phyloP scores from a whole-genome alignment of 495 filamentous ascomycete species.

The Trypethelium eluteriae region DNA sequence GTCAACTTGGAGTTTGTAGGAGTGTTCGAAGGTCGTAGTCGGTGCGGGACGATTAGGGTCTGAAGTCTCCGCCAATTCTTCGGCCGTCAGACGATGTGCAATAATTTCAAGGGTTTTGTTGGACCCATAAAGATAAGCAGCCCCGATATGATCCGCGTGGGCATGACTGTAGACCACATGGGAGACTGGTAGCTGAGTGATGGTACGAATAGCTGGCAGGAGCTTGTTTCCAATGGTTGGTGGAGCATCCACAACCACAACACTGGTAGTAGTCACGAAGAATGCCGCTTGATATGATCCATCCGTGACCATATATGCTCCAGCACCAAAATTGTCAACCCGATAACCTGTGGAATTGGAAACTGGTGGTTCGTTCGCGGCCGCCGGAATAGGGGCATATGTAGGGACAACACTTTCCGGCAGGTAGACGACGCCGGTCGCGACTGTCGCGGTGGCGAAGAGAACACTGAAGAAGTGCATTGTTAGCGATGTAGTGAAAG shows the following conservation, averaged over 20 bases:
- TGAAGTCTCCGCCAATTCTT: slow-evolving; percentile 20
- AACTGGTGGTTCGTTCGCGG: slow-evolving; percentile 16
- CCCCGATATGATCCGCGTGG: slow-evolving; percentile 39
- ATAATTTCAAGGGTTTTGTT: slow-evolving; percentile 27
- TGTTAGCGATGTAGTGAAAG: neutral
- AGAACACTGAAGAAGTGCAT: neutral
- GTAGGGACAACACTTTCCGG: slow-evolving; percentile 7
- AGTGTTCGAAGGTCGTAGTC: slow-evolving; percentile 30
- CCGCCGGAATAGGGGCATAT: slow-evolving; percentile 19
- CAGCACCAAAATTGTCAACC: slow-evolving; percentile 32
- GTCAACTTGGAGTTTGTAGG: slow-evolving; percentile 26
- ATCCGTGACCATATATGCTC: slow-evolving; percentile 39
- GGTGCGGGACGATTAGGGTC: slow-evolving; percentile 34
- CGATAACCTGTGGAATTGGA: slow-evolving; percentile 28
- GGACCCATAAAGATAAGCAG: slow-evolving; percentile 28
- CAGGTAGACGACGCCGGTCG: neutral
- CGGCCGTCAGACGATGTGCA: slow-evolving; percentile 30
- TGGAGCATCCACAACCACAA: slow-evolving; percentile 39
- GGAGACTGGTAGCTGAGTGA: slow-evolving; percentile 32
- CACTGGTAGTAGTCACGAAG: slow-evolving; percentile 33
- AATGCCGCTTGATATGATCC: slow-evolving; percentile 34
- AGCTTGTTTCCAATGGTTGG: slow-evolving; percentile 37
- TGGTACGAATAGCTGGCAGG: slow-evolving; percentile 34
- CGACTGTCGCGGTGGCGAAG: neutral
- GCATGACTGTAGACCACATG: slow-evolving; percentile 39